Evolutionary conservation across 1,284 basidiomycete genomes (phyloP), one percentile per base, ranked within the genome.

Genomic region (Porphyrellus sp.): DNA sequence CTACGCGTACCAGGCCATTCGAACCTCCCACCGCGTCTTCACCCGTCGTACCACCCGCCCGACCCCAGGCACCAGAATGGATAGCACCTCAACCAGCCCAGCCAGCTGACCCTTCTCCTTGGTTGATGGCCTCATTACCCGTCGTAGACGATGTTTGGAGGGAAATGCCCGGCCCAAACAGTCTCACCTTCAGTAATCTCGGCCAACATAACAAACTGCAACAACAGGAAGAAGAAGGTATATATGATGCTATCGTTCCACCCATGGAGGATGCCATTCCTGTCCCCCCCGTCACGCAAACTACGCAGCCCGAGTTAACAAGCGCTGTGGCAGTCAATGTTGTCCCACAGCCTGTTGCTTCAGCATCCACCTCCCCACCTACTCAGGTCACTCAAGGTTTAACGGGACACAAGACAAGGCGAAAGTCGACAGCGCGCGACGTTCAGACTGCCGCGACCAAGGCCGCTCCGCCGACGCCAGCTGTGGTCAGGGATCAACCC

Each of bases 161-260:
- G 41, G 69, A 74, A 49, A 61, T 69, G n/a, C 60, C 68, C 2
- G 72, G 71, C 28, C 68, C 77, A 8, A 77, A 74, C 54, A 79
- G 77, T 54, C 70, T 83, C 21, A 80, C 82, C 0, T 72, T 78
- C 44, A 78, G 74, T 47, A 82, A 83, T 56, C 68, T 84, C 20
- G 80, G 75, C n/a, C 79, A 83, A 52, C 81, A 81, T 61, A 80
- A 80, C 57, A 76, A 77, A 59, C 73, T 78, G 49, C 57, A 67
- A 27, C 49, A 60, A 28, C 59, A 63, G 16, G 60, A 58, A 42
- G 63, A 64, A n/a, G 57, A 58, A 21, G 55, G 44, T 31, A 18
- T 25, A n/a, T 48, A 49, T 34, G 53, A 46, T 24, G 18, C 53
- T 18, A 53, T 49, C 11, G 46, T 55, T 40, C 55, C 57, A 25